These are phyloP conservation scores for Camellia sinensis DNA, from an alignment of 148 eudicot genomes.

Conservation along the genomic window DNA sequence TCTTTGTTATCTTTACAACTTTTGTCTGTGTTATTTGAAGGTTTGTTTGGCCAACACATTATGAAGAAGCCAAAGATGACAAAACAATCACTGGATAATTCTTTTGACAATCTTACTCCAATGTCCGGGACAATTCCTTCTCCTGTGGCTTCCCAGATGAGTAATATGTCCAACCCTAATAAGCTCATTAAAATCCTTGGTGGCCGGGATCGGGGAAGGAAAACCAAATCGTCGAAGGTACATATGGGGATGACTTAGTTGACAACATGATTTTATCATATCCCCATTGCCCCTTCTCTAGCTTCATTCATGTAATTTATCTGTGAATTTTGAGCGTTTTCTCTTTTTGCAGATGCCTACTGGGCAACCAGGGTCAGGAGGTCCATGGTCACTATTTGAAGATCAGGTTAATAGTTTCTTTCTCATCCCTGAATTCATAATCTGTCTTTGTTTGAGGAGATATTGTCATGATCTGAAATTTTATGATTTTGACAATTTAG, in stretches of 20 bases:
- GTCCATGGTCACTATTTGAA: conserved; percentile 82
- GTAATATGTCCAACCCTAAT: conserved; percentile 78
- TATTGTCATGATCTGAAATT: conserved; percentile 22
- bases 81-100: conserved; percentile 61
- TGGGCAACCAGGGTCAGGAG: conserved; percentile 69
- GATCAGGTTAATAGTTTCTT: conserved; percentile 60
- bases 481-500: conserved; percentile 33
- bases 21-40: conserved; percentile 27
- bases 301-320: not conserved
- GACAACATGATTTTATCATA: not conserved
- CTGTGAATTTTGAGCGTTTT: conserved; percentile 24
- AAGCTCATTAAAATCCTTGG: conserved; percentile 75
- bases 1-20: conserved; percentile 1
- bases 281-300: not conserved
- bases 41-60: conserved; percentile 55
- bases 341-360: conserved; percentile 48
- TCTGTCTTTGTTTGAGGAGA: not conserved
- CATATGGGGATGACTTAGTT: not conserved
- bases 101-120: conserved; percentile 55
- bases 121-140: conserved; percentile 67
- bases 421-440: not conserved
- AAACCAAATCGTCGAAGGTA: conserved; percentile 73
- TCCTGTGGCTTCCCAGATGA: conserved; percentile 85
- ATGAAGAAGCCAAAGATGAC: conserved; percentile 63
- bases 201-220: conserved; percentile 70